These are phyloP conservation scores for Antrodiella citrinella DNA, from an alignment of 768 basidiomycete species.

Conservation along the genomic window DNA sequence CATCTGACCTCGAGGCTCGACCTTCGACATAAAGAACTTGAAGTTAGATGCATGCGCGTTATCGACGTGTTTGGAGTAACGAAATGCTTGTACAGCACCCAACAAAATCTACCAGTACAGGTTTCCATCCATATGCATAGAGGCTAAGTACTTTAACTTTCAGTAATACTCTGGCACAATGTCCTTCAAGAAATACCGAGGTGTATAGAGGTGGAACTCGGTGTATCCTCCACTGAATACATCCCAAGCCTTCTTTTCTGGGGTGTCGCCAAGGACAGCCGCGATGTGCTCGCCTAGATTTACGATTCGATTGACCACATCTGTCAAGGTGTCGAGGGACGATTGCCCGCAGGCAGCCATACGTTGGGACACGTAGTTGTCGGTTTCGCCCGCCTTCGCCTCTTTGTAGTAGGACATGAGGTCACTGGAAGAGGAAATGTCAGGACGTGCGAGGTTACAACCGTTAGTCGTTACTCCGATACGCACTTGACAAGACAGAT, in stretches of 20 bases:
- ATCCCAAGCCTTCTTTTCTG: constrained; percentile 2
- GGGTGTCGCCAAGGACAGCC: not conserved
- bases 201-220: constrained; percentile 2
- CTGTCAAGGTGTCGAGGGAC: not conserved
- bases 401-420: constrained; percentile 9
- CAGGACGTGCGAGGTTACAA: too few relatives aligned
- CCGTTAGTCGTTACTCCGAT: too few relatives aligned
- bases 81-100: too few relatives aligned
- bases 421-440: not conserved
- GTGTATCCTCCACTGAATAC: constrained; percentile 2
- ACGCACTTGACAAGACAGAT: not conserved
- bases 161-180: not conserved
- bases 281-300: not conserved
- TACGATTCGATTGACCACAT: not conserved
- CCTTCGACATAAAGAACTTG: too few relatives aligned
- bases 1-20: too few relatives aligned
- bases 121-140: too few relatives aligned
- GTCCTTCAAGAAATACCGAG: constrained; percentile 7
- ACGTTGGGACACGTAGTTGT: constrained; percentile 5
- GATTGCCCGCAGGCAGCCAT: not conserved
- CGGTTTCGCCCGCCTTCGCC: constrained; percentile 4
- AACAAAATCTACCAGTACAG: too few relatives aligned
- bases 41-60: too few relatives aligned
- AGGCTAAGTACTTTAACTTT: not conserved
- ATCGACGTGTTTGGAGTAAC: too few relatives aligned